These are phyloP conservation scores for Rhodomyrtus psidioides DNA, from an alignment of 441 rosid species.

Conservation along the genomic window DNA sequence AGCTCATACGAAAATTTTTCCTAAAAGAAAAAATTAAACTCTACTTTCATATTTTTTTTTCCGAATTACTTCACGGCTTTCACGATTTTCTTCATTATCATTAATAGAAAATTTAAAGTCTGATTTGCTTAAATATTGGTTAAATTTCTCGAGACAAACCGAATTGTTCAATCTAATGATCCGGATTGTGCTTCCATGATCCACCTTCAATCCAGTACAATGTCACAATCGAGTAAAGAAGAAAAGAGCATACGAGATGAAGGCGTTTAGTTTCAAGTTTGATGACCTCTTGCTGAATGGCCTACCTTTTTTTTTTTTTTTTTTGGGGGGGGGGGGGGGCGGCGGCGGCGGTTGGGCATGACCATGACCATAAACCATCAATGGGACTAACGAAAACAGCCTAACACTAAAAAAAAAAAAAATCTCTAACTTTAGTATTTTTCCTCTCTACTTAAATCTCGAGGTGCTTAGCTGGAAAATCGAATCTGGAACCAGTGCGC, in stretches of 20 bases:
- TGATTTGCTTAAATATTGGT: rapidly evolving
- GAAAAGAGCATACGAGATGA: too few species aligned
- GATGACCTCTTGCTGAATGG: background rate
- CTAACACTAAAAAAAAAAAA: too few species aligned
- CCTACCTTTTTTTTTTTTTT: too few species aligned
- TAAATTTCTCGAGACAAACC: rapidly evolving
- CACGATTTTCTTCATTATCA: rapidly evolving
- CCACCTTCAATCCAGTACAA: background rate
- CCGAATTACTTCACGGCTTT: too few species aligned
- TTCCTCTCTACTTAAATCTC: too few species aligned
- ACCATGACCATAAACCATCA: background rate
- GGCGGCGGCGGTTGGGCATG: too few species aligned
- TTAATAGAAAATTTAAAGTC: background rate
- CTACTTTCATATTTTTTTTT: too few species aligned
- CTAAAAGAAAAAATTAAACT: background rate
- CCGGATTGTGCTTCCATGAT: rapidly evolving
- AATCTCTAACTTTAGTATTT: too few species aligned
- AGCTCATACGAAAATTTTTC: rapidly evolving
- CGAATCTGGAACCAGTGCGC: too few species aligned
- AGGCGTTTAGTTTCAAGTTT: background rate
- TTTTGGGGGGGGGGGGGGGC: background rate
- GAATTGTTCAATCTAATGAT: rapidly evolving
- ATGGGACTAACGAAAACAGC: background rate
- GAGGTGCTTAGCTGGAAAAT: too few species aligned
- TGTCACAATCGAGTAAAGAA: background rate